phyloP scores from a whole-genome alignment of 805 yeast species.

The Blastobotrys mokoenaii region DNA sequence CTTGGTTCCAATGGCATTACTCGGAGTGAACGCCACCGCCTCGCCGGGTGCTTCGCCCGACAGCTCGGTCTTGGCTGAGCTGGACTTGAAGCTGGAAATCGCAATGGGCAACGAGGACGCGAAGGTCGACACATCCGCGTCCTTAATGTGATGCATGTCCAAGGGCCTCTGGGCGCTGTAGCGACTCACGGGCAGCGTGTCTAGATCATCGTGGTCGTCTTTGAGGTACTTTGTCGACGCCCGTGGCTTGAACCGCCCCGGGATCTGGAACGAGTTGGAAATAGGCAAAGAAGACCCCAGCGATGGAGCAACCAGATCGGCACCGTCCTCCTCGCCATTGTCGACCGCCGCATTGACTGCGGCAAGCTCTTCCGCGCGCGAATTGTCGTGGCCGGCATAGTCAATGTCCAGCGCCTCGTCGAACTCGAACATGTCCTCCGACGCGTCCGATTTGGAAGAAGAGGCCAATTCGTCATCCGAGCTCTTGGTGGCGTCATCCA shows the following conservation, averaged over 20 bases:
- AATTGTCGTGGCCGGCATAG: neutral
- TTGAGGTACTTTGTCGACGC: slow-evolving; percentile 1
- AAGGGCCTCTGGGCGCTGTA: neutral
- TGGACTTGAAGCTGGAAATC: neutral
- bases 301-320: neutral
- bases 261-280: neutral
- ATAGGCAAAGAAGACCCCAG: neutral
- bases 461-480: neutral
- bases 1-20: neutral
- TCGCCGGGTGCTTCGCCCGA: too few relatives aligned
- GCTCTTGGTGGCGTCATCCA: neutral
- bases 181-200: neutral
- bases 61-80: neutral
- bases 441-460: neutral
- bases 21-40: too few relatives aligned
- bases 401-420: slow-evolving; percentile 2
- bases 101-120: neutral
- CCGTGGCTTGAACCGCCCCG: slow-evolving; percentile 5
- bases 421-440: slow-evolving; percentile 5
- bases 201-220: neutral
- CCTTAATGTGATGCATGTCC: neutral
- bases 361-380: neutral
- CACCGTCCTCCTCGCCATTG: neutral
- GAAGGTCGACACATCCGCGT: neutral
- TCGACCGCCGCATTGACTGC: neutral